A percentile compares a stretch with the other conserved stretches of the same genome.
Evolutionary conservation across 371 early-diverging fungal species (phyloP).

Genomic region (Scutellospora calospora): DNA sequence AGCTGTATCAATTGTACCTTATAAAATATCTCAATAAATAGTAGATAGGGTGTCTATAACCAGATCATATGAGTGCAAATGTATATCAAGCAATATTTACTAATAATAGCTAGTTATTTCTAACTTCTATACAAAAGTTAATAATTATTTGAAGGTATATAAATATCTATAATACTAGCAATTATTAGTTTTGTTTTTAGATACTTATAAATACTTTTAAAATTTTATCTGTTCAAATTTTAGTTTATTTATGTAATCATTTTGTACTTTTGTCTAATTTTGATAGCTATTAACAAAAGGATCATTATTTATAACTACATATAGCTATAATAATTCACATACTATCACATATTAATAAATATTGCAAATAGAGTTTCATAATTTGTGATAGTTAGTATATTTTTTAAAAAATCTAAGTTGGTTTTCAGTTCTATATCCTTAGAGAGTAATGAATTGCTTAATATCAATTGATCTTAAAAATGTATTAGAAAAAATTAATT

Average conservation of each 20-base stretch:
- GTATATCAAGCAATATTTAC: neutral
- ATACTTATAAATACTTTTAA: too few species aligned
- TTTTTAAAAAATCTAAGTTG: neutral
- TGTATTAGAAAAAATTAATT: too few species aligned
- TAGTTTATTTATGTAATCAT: neutral
- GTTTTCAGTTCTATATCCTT: neutral
- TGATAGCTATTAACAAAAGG: constrained; percentile 11
- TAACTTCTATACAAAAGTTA: too few species aligned
- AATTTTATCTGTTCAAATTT: neutral
- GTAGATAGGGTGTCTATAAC: constrained; percentile 12
- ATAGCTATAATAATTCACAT: constrained; percentile 1
- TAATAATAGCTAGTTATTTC: neutral
- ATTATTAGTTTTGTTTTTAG: too few species aligned
- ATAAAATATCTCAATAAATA: constrained; percentile 19
- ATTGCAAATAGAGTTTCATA: too few species aligned
- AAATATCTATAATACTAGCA: too few species aligned
- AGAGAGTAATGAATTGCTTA: neutral
- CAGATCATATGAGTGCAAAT: constrained; percentile 37
- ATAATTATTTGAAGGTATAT: too few species aligned
- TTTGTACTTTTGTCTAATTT: neutral
- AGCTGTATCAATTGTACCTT: constrained; percentile 12
- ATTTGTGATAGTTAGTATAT: neutral
- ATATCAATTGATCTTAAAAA: neutral
- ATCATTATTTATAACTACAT: neutral
- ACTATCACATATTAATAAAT: constrained; percentile 3